These are phyloP conservation scores for Tulasnella sp. DNA, from an alignment of 768 basidiomycete genomes.

Conservation along the genomic window DNA sequence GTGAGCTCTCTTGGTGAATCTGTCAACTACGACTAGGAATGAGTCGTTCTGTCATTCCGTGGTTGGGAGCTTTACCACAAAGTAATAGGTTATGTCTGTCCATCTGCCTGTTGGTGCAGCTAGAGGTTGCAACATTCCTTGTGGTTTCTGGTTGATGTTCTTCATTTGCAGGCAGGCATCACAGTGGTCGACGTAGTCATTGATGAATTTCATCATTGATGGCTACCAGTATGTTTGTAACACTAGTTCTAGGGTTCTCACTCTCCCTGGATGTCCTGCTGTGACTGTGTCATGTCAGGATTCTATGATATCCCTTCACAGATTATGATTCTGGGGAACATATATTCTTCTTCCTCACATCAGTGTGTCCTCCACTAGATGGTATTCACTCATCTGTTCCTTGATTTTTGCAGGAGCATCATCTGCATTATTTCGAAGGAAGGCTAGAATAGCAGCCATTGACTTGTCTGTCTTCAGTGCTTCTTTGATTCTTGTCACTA, in stretches of 20 bases:
- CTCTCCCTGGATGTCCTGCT: conserved; percentile 14
- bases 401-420: too few species aligned
- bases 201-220: conserved; percentile 16
- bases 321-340: not conserved
- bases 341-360: not conserved
- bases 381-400: too few species aligned
- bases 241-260: conserved; percentile 19
- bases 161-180: conserved; percentile 20
- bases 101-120: conserved; percentile 21
- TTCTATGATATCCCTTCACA: not conserved
- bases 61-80: conserved; percentile 11
- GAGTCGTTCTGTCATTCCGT: not conserved
- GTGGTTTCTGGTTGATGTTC: conserved; percentile 1
- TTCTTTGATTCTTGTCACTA: not conserved
- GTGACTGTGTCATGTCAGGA: not conserved
- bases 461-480: not conserved
- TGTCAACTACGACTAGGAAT: not conserved
- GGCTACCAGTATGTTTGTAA: conserved; percentile 20
- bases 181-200: conserved; percentile 22
- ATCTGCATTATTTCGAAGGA: too few species aligned
- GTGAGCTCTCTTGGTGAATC: conserved; percentile 5
- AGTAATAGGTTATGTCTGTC: conserved; percentile 22
- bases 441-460: not conserved
- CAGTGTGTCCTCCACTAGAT: too few species aligned
- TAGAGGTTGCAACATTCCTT: conserved; percentile 21